These are phyloP conservation scores for Aspergillus steynii DNA, from an alignment of 495 filamentous ascomycete species.

Conservation along the genomic window DNA sequence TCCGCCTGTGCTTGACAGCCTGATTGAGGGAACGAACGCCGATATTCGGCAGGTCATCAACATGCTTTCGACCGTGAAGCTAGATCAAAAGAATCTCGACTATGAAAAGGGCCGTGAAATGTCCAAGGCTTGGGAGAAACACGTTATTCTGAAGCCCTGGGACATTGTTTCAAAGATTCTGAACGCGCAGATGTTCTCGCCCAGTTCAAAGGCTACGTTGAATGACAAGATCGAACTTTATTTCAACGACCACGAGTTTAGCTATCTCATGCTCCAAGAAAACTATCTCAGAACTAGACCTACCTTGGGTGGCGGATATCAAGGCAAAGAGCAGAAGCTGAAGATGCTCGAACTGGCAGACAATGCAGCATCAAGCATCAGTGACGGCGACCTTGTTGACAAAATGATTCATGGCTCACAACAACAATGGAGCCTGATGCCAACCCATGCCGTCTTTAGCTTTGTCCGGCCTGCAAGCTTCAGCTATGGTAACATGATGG, in stretches of 20 bases:
- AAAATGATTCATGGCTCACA: conserved; percentile 97
- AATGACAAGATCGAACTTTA: conserved; percentile 99
- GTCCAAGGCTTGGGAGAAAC: conserved; percentile 98
- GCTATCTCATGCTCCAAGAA: conserved; percentile 95
- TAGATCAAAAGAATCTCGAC: conserved; percentile 76
- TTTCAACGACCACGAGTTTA: conserved; percentile 98
- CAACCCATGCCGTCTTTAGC: conserved; percentile 93
- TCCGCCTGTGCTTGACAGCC: conserved; percentile 80
- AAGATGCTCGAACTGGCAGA: conserved; percentile 83
- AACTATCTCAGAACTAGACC: conserved; percentile 90
- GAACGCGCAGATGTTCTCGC: conserved; percentile 80
- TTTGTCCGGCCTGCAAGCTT: conserved; percentile 92
- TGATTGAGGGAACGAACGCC: conserved; percentile 91
- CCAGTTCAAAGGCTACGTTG: conserved; percentile 75
- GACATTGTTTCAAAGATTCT: conserved; percentile 94
- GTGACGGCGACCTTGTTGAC: conserved; percentile 95
- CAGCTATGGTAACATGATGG: conserved; percentile 70
- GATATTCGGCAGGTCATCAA: conserved; percentile 99
- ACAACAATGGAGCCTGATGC: conserved; percentile 98
- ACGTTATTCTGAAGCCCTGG: conserved; percentile 95
- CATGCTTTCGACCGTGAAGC: conserved; percentile 91
- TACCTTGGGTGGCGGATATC: conserved; percentile 54
- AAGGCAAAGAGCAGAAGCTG: conserved; percentile 66
- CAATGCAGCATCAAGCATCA: conserved; percentile 90
- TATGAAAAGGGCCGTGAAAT: conserved; percentile 84